A percentile compares a stretch with the other conserved stretches of the same genome.
Evolutionary conservation across 73 alveolate genomes (phyloP).

Genomic region (Blepharisma stoltei): DNA sequence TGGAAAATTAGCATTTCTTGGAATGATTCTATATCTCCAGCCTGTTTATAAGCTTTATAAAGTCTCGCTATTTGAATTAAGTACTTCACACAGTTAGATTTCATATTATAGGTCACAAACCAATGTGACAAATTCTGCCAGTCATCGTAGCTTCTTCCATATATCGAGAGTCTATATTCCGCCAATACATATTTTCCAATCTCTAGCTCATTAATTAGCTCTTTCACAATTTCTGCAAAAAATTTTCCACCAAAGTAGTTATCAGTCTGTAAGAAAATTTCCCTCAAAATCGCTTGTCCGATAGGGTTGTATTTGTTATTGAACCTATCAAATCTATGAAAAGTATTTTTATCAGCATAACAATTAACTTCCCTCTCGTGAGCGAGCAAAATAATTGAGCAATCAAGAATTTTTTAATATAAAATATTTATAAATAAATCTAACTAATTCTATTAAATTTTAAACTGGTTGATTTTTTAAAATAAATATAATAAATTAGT

Average conservation of each 20-base stretch:
- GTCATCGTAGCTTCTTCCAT: conserved; percentile 63
- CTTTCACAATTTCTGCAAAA: conserved; percentile 64
- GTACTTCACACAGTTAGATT: conserved; percentile 66
- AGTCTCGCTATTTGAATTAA: conserved; percentile 74
- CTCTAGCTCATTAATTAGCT: conserved; percentile 54
- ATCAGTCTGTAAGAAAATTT: conserved; percentile 67
- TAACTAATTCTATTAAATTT: no score
- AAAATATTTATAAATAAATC: not conserved
- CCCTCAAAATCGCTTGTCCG: conserved; percentile 66
- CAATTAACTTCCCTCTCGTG: no score
- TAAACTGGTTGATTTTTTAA: conserved; percentile 38
- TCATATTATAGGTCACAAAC: conserved; percentile 47
- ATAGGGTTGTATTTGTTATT: conserved; percentile 70
- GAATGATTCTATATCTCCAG: conserved; percentile 52
- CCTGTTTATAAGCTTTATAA: conserved; percentile 53
- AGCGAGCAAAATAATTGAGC: no score
- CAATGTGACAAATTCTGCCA: conserved; percentile 70
- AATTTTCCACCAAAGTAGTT: conserved; percentile 69
- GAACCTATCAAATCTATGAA: conserved; percentile 69
- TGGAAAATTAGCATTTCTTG: conserved; percentile 76
- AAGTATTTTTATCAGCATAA: conserved; percentile 63
- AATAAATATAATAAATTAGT: no score
- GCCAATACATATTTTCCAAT: conserved; percentile 43
- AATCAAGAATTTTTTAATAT: not conserved
- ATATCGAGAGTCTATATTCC: conserved; percentile 70